Evolutionary conservation across 2,329 filamentous ascomycete species (phyloP), one percentile per base, ranked within the genome.

Genomic region (Tolypocladium pustulatum): DNA sequence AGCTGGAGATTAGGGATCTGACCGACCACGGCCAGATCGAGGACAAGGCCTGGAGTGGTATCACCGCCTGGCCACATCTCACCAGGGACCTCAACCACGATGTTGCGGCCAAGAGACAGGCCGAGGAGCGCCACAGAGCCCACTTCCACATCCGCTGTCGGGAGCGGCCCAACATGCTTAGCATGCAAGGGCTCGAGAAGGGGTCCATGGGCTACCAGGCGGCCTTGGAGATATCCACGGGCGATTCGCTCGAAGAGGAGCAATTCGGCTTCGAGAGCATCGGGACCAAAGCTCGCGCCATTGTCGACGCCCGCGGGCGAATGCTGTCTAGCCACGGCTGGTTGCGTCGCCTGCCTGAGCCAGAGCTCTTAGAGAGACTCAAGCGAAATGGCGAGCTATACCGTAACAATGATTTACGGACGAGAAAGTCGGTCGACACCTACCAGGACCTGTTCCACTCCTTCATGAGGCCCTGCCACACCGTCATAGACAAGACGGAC

Each of bases 141-240:
- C 82, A 85, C 67, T 85, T 84, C 68, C 81, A 82, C 66, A 76
- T 82, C 46, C 77, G 79, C 58, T 83, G 81, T 62, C 77, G 79
- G 54, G 85, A 88, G 67, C 73, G 83, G 27, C 87, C 87, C 46
- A 87, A 81, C 68, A 90, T 89, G 86, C 77, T 89, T 60, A 87
- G 84, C 74, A 85, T 86, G 76, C 84, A 87, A 63, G 87, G 87
- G 3, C 72, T 87, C 37, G 87, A 90, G 68, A 85, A 85, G 68
- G 87, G 87, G 49, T 88, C 85, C 22, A 77, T 89, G 67, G 87
- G 87, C 57, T 89, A 84, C 68, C 80, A 83, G 63, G 84, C 87
- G 27, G 87, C 87, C 9, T 74, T 90, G 40, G 85, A 90, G 67
- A 70, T 89, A 40, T 77, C 80, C 27, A 81, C 85, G 20, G 81